These are phyloP conservation scores for Euptelea pleiosperma DNA, from an alignment of 164 flowering plant genomes.

Conservation along the genomic window DNA sequence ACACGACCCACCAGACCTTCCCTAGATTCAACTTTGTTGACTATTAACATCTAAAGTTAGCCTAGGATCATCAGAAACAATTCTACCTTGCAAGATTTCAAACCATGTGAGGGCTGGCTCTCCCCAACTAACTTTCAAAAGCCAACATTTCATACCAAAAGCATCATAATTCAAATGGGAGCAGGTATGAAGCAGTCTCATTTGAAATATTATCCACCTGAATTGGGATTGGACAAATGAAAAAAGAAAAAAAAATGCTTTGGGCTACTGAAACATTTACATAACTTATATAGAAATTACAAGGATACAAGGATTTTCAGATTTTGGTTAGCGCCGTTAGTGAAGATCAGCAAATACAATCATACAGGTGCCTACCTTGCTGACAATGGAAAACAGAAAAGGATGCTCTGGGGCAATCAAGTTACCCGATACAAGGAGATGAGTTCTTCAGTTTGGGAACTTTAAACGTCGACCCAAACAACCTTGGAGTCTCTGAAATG, in stretches of 20 bases:
- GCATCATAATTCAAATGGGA: no score
- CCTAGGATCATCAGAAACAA: no score
- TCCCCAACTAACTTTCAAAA: no score
- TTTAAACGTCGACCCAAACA: constrained; percentile 62
- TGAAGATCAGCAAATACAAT: not conserved
- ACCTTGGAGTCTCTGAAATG: constrained; percentile 41
- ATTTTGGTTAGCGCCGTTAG: not conserved
- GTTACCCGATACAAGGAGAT: constrained; percentile 10
- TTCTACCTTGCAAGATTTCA: no score
- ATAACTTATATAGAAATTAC: not conserved
- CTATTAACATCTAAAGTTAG: no score
- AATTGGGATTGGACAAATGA: not conserved
- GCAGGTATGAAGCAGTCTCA: no score
- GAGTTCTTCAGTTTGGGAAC: constrained; percentile 63
- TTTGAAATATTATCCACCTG: not conserved
- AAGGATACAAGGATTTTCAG: not conserved
- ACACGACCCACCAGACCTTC: no score
- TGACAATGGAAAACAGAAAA: no score
- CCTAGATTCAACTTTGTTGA: no score
- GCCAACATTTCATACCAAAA: no score
- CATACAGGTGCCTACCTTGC: not conserved
- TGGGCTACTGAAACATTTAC: not conserved
- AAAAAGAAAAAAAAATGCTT: not conserved
- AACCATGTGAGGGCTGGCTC: no score
- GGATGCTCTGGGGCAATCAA: no score